Evolutionary conservation across 2,329 filamentous ascomycete genomes (phyloP).

Genomic region (Xylaria sp.): DNA sequence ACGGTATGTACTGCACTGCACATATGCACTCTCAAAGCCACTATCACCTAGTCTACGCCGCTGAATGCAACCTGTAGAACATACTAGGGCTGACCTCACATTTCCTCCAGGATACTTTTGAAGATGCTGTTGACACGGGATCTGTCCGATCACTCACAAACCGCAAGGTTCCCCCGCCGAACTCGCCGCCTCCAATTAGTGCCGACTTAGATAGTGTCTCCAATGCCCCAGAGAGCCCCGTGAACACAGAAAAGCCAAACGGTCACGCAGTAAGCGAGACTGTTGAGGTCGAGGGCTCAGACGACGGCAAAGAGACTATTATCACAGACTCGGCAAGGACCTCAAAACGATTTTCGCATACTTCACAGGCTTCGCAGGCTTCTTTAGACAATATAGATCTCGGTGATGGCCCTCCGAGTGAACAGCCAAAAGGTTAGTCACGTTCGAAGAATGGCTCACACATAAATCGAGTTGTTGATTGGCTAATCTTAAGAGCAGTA

Average conservation of each 20-base stretch:
- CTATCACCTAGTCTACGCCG: constrained; percentile 28
- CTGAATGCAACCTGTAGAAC: constrained; percentile 12
- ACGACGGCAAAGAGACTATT: constrained; percentile 33
- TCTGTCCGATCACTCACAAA: constrained; percentile 73
- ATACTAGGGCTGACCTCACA: constrained; percentile 33
- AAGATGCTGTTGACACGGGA: constrained; percentile 78
- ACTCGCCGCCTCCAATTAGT: constrained; percentile 44
- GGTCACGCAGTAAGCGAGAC: constrained; percentile 39
- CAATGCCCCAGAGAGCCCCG: constrained; percentile 38
- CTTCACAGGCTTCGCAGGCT: constrained; percentile 36
- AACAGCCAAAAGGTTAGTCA: constrained; percentile 45
- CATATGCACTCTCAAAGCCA: constrained; percentile 19
- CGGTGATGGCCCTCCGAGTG: constrained; percentile 62
- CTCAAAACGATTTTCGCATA: constrained; percentile 58
- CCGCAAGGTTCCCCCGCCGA: constrained; percentile 54
- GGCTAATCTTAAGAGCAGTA: constrained; percentile 43
- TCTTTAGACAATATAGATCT: constrained; percentile 73
- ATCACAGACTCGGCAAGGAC: constrained; percentile 51
- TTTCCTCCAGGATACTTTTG: constrained; percentile 75
- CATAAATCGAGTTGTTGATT: neutral
- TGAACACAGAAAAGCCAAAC: constrained; percentile 41
- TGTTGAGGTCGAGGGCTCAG: constrained; percentile 27
- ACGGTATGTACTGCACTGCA: constrained; percentile 49
- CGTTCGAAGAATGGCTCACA: neutral
- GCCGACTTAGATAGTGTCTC: constrained; percentile 43